These are phyloP conservation scores for Podaxis pistillaris DNA, from an alignment of 768 basidiomycete species.

Conservation along the genomic window DNA sequence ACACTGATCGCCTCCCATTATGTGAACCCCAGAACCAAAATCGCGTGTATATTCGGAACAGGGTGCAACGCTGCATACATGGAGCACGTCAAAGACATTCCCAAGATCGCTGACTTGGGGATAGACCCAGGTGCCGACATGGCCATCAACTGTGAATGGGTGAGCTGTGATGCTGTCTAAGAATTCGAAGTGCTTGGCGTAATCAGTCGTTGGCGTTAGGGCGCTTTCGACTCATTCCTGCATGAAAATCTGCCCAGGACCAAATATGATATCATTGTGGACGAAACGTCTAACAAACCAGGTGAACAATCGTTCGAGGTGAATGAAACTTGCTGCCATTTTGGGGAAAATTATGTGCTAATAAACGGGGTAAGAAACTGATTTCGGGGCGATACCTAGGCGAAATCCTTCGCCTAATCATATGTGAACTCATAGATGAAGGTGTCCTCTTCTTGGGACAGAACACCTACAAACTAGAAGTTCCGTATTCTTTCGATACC, in stretches of 20 bases:
- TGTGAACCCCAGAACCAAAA: slow-evolving; percentile 86
- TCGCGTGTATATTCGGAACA: slow-evolving; percentile 96
- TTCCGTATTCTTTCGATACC: slow-evolving; percentile 89
- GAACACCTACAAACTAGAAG: slow-evolving; percentile 98
- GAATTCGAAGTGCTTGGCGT: background rate
- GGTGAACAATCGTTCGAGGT: slow-evolving; percentile 94
- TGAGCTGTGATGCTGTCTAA: slow-evolving; percentile 28
- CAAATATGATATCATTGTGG: slow-evolving; percentile 90
- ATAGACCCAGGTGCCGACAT: slow-evolving; percentile 68
- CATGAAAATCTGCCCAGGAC: slow-evolving; percentile 95
- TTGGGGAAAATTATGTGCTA: background rate
- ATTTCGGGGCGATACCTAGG: slow-evolving; percentile 96
- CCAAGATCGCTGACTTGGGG: slow-evolving; percentile 79
- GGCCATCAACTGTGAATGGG: slow-evolving; percentile 98
- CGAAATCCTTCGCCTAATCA: slow-evolving; percentile 92
- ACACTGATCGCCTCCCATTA: slow-evolving; percentile 97
- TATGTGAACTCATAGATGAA: slow-evolving; percentile 94
- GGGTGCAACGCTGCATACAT: slow-evolving; percentile 99
- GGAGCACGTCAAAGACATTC: slow-evolving; percentile 83
- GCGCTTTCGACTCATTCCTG: slow-evolving; percentile 94
- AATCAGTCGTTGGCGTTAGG: slow-evolving; percentile 43
- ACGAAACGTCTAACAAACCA: slow-evolving; percentile 95
- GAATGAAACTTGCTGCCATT: slow-evolving; percentile 13
- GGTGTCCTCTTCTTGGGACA: slow-evolving; percentile 98
- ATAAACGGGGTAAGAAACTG: slow-evolving; percentile 63